These are phyloP conservation scores for Sparassis latifolia DNA, from an alignment of 1,284 basidiomycete species.

Conservation along the genomic window DNA sequence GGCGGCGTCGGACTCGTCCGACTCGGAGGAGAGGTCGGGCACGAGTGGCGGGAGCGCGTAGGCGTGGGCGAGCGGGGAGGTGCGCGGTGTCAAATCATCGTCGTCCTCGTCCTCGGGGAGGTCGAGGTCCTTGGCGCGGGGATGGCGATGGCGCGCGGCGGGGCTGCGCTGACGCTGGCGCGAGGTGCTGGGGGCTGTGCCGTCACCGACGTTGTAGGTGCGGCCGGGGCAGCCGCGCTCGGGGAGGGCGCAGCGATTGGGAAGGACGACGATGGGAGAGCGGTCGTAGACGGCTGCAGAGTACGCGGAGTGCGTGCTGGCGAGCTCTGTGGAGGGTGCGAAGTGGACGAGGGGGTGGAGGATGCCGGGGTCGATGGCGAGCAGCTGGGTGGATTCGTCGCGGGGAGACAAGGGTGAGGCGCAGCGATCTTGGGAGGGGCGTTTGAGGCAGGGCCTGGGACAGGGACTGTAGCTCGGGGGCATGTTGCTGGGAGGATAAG, in stretches of 20 bases:
- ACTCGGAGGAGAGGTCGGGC: slow-evolving; percentile 48
- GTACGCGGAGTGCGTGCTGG: slow-evolving; percentile 49
- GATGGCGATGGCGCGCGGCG: slow-evolving; percentile 37
- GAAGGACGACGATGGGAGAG: slow-evolving; percentile 61
- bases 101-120: slow-evolving; percentile 8
- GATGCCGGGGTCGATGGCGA: slow-evolving; percentile 7
- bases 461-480: slow-evolving; percentile 23
- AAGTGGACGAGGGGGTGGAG: slow-evolving; percentile 43
- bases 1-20: slow-evolving; percentile 49
- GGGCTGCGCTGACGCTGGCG: slow-evolving; percentile 7
- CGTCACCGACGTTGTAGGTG: slow-evolving; percentile 46
- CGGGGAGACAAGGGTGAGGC: slow-evolving; percentile 8
- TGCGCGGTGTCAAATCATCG: slow-evolving; percentile 25
- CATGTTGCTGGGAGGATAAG: slow-evolving; percentile 9
- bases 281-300: slow-evolving; percentile 59
- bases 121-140: slow-evolving; percentile 30
- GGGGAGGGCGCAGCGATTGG: slow-evolving; percentile 61
- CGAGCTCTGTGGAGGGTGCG: slow-evolving; percentile 49
- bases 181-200: slow-evolving; percentile 5
- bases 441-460: slow-evolving; percentile 40
- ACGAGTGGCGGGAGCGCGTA: slow-evolving; percentile 42
- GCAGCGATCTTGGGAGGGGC: slow-evolving; percentile 14
- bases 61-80: slow-evolving; percentile 44
- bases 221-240: slow-evolving; percentile 65
- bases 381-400: slow-evolving; percentile 20